Evolutionary conservation across 169 alveolate genomes (phyloP).

Genomic region (Cryptosporidium sp.): DNA sequence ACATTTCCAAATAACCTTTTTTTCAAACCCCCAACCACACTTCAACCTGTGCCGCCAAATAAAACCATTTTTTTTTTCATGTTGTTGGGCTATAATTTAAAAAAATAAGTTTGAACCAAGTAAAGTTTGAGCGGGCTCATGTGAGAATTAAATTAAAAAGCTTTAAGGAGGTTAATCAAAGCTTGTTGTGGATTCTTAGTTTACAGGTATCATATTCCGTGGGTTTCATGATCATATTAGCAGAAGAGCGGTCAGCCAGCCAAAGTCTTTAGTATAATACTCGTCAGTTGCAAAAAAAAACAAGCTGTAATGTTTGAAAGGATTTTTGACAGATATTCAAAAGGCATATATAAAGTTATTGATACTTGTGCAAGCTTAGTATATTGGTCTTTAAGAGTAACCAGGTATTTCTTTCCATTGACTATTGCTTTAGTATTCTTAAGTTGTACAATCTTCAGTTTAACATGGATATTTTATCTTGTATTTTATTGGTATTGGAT

Average conservation of each 20-base stretch:
- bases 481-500: conserved; percentile 31
- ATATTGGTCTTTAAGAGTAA: conserved; percentile 30
- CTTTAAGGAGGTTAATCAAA: background rate
- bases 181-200: background rate
- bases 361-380: conserved; percentile 23
- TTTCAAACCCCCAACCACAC: background rate
- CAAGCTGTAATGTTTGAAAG: conserved; percentile 1
- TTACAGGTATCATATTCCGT: background rate
- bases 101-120: background rate
- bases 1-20: background rate
- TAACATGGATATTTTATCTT: conserved; percentile 42
- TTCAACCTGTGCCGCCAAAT: background rate
- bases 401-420: conserved; percentile 35
- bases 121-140: conserved; percentile 5
- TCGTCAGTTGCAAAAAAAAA: background rate
- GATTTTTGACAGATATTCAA: conserved; percentile 23
- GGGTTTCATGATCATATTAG: background rate
- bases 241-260: background rate
- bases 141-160: background rate
- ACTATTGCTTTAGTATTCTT: background rate
- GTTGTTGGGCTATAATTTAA: background rate
- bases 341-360: background rate
- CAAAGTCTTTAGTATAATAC: background rate
- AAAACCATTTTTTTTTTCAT: background rate
- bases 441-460: background rate